Percentiles rank a stretch among this genome's conserved stretches.
phyloP scores from a whole-genome alignment of 164 flowering plant genomes.

The Tetracentron sinense region DNA sequence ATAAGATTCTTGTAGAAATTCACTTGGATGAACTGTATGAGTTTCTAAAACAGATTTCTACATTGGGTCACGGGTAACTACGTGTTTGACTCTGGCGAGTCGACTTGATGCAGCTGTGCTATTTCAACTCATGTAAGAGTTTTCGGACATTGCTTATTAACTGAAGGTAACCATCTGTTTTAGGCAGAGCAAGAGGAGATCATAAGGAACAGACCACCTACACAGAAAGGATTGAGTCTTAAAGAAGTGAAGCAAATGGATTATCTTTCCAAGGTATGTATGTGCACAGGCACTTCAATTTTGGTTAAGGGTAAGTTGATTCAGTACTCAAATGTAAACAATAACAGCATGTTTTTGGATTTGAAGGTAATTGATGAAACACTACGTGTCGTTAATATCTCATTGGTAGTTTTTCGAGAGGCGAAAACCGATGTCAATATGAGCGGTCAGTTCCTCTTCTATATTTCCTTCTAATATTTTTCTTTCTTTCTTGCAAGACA shows the following conservation, averaged over 20 bases:
- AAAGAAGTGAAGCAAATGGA: conserved; percentile 71
- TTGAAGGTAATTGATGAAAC: conserved; percentile 82
- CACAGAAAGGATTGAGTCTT: conserved; percentile 59
- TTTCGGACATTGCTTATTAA: not conserved
- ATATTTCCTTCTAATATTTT: not conserved
- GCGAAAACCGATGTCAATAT: conserved; percentile 54
- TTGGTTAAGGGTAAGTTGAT: not conserved
- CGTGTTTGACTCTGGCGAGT: not conserved
- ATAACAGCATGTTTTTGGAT: not conserved
- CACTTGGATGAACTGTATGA: no score
- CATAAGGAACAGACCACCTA: conserved; percentile 46
- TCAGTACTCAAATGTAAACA: not conserved
- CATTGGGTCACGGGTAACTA: no score
- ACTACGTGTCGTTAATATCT: conserved; percentile 64
- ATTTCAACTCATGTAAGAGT: not conserved
- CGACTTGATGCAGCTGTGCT: no score
- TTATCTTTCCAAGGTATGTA: conserved; percentile 77
- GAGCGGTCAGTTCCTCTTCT: conserved; percentile 32
- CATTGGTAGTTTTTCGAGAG: conserved; percentile 59
- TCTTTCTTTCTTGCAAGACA: not conserved
- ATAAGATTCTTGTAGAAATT: no score
- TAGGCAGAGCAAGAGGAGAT: conserved; percentile 81
- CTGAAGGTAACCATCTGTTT: not conserved
- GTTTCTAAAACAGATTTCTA: no score
- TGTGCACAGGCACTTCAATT: not conserved